These are phyloP conservation scores for Chlorencoelia australis DNA, from an alignment of 2,329 filamentous ascomycete species.

Conservation along the genomic window DNA sequence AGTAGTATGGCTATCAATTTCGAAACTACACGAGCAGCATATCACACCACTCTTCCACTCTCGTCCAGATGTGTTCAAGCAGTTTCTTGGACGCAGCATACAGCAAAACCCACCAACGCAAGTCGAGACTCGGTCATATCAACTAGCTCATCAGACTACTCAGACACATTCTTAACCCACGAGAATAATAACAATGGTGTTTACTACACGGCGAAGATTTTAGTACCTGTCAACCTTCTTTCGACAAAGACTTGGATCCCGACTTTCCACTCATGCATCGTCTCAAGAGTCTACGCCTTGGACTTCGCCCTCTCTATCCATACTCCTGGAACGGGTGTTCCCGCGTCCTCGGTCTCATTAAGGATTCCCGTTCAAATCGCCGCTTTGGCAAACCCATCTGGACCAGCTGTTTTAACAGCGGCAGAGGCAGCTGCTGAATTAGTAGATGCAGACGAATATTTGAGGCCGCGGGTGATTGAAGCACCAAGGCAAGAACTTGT, in stretches of 20 bases:
- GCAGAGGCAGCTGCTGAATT: slow-evolving; percentile 21
- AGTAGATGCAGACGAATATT: slow-evolving; percentile 20
- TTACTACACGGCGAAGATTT: slow-evolving; percentile 48
- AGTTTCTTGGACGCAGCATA: slow-evolving; percentile 24
- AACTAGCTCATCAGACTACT: slow-evolving; percentile 18
- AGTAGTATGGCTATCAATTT: slow-evolving; percentile 11
- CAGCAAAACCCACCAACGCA: slow-evolving; percentile 12
- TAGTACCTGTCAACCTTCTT: slow-evolving; percentile 54
- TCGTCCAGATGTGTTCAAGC: slow-evolving; percentile 24
- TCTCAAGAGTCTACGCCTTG: slow-evolving; percentile 53
- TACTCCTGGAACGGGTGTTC: slow-evolving; percentile 34
- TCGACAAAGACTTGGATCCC: slow-evolving; percentile 52
- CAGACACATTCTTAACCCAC: slow-evolving; percentile 10
- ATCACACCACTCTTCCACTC: slow-evolving; percentile 18
- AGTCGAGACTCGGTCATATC: slow-evolving; percentile 23
- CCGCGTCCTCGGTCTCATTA: slow-evolving; percentile 25
- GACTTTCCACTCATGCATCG: slow-evolving; percentile 59
- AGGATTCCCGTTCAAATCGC: slow-evolving; percentile 25
- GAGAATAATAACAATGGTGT: slow-evolving; percentile 4
- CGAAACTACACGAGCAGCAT: slow-evolving; percentile 19
- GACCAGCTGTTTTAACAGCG: slow-evolving; percentile 7
- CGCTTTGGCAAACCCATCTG: slow-evolving; percentile 14
- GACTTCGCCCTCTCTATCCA: slow-evolving; percentile 47
- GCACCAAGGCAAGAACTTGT: slow-evolving; percentile 16
- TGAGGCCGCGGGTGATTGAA: slow-evolving; percentile 23